Evolutionary conservation across 1,139 yeast genomes (phyloP).

Genomic region (Hanseniaspora sp.): DNA sequence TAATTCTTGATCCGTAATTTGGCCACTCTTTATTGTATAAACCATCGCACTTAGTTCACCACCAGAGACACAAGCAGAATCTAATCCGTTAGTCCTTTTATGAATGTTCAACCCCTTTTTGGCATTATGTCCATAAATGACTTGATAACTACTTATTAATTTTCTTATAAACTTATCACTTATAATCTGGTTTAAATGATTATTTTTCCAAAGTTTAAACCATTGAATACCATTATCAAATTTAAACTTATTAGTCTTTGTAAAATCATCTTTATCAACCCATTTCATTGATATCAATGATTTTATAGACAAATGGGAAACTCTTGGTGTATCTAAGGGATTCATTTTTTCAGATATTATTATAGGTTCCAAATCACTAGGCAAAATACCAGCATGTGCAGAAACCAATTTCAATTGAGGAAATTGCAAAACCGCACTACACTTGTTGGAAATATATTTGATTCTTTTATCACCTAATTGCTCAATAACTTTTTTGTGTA

Average conservation of each 20-base stretch:
- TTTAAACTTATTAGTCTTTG: conserved; percentile 12
- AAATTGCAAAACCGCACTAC: conserved; percentile 20
- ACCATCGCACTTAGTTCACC: conserved; percentile 55
- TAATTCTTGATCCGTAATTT: neutral
- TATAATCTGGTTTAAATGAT: neutral
- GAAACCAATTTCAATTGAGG: conserved; percentile 20
- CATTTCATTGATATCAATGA: conserved; percentile 27
- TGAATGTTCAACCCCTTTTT: conserved; percentile 57
- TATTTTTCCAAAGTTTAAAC: conserved; percentile 27
- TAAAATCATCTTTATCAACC: conserved; percentile 23
- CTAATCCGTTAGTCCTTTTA: conserved; percentile 66
- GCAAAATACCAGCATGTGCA: conserved; percentile 28
- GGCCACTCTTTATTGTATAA: neutral
- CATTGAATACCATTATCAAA: conserved; percentile 21
- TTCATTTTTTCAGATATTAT: conserved; percentile 15
- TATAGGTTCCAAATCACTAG: conserved; percentile 19
- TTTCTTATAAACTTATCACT: conserved; percentile 22
- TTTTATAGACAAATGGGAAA: conserved; percentile 16
- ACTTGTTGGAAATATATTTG: conserved; percentile 20
- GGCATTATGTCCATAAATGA: conserved; percentile 86
- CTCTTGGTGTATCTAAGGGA: neutral
- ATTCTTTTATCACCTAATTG: conserved; percentile 15
- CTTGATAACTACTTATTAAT: conserved; percentile 25
- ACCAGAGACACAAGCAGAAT: conserved; percentile 73
- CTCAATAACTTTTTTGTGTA: conserved; percentile 21